Conservation (phyloP, 2,329 filamentous ascomycete species). For the Fusarium bulbicola region DNA sequence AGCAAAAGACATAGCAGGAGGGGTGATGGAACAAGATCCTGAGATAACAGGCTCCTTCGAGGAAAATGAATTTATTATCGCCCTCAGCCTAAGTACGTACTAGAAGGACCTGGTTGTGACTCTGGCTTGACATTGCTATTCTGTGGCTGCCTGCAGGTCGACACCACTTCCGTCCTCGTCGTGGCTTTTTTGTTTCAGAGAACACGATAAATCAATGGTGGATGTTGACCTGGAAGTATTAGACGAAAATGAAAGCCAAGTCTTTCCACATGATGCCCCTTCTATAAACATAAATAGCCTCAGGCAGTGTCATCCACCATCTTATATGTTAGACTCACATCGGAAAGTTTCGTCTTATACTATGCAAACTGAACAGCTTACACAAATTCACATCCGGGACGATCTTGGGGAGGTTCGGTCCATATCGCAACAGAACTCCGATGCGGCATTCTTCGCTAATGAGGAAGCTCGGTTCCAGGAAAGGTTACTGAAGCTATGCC, state of each 20-base stretch:
- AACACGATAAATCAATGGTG: accelerated
- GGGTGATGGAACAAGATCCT: no score
- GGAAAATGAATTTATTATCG: not conserved
- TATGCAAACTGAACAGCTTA: constrained; percentile 20
- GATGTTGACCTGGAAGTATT: accelerated
- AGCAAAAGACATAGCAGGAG: not conserved
- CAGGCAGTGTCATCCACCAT: not conserved
- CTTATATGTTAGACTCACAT: accelerated
- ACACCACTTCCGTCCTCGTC: not conserved
- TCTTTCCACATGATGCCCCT: not conserved
- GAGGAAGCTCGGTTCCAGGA: constrained; percentile 34
- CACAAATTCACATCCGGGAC: constrained; percentile 34
- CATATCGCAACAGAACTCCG: constrained; percentile 57
- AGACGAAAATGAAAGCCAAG: accelerated
- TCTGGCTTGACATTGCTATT: not conserved
- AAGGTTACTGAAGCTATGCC: constrained; percentile 35
- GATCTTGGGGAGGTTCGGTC: constrained; percentile 2
- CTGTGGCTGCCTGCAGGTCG: not conserved
- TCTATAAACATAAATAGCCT: not conserved
- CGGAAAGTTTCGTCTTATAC: accelerated
- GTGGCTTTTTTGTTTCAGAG: not conserved
- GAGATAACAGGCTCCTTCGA: not conserved
- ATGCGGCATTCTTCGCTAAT: constrained; percentile 51
- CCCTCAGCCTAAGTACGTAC: not conserved
- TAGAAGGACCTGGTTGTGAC: accelerated